These are phyloP conservation scores for Mayamaea pseudoterrestris DNA, from an alignment of 108 stramenopile species.

Conservation along the genomic window DNA sequence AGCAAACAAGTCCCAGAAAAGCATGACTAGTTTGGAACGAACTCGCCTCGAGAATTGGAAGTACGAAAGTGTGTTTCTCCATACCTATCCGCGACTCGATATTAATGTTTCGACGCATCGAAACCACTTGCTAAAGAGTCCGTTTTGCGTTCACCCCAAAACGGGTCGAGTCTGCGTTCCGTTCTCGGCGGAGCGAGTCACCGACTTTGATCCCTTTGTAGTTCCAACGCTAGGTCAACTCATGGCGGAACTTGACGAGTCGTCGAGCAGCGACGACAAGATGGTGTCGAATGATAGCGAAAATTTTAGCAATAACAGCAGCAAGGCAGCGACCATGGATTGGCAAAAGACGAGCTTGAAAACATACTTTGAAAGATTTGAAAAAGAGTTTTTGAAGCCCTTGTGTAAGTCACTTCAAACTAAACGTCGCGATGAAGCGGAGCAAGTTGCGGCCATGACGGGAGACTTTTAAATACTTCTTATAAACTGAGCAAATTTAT, in stretches of 20 bases:
- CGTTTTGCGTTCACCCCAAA: slow-evolving; percentile 99
- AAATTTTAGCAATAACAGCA: too few relatives aligned
- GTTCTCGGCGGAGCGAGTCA: slow-evolving; percentile 46
- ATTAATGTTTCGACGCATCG: slow-evolving; percentile 98
- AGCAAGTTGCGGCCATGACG: slow-evolving; percentile 56
- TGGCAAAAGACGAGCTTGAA: slow-evolving; percentile 83
- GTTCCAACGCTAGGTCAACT: slow-evolving; percentile 78
- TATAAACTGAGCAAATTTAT: too few relatives aligned
- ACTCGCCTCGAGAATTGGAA: slow-evolving; percentile 70
- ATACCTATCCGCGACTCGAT: slow-evolving; percentile 96
- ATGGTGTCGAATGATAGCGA: background rate
- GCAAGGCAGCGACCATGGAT: slow-evolving; percentile 15
- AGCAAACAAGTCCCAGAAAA: slow-evolving; percentile 28
- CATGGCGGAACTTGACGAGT: slow-evolving; percentile 53
- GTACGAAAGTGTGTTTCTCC: slow-evolving; percentile 82
- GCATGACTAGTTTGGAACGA: slow-evolving; percentile 34
- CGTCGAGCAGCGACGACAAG: background rate
- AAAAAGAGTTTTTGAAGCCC: slow-evolving; percentile 72
- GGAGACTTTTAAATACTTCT: slow-evolving; percentile 87
- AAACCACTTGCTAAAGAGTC: slow-evolving; percentile 98
- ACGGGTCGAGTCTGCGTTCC: slow-evolving; percentile 98
- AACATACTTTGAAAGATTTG: slow-evolving; percentile 57
- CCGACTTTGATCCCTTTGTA: slow-evolving; percentile 73
- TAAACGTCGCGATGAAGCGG: slow-evolving; percentile 42
- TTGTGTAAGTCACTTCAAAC: slow-evolving; percentile 58